Conservation (phyloP, 371 early-diverging fungal species). For the Lichtheimia hyalospora region DNA sequence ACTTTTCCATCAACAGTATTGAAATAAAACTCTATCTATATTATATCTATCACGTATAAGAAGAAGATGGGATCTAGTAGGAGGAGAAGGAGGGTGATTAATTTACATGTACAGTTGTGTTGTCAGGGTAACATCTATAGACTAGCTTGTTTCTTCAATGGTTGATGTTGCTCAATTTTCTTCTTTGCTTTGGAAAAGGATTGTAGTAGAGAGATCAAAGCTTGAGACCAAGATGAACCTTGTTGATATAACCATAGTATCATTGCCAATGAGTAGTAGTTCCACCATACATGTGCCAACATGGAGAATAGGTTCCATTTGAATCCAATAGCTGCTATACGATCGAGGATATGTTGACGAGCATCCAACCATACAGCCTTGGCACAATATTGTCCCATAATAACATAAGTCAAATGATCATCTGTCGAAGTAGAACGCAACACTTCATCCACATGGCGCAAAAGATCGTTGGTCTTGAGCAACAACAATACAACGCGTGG, state of each 20-base stretch:
- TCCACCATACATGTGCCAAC: conserved; percentile 41
- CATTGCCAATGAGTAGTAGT: conserved; percentile 33
- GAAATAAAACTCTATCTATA: too few relatives aligned
- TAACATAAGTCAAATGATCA: conserved; percentile 50
- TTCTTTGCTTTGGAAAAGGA: too few relatives aligned
- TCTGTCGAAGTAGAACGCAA: conserved; percentile 28
- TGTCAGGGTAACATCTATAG: too few relatives aligned
- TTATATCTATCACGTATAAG: too few relatives aligned
- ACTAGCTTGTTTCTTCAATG: too few relatives aligned
- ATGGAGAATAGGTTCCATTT: conserved; percentile 27
- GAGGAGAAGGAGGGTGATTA: too few relatives aligned
- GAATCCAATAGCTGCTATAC: conserved; percentile 33
- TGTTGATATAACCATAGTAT: conserved; percentile 36
- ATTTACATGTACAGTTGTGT: too few relatives aligned
- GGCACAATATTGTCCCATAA: conserved; percentile 57
- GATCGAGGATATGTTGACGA: conserved; percentile 27
- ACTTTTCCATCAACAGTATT: too few relatives aligned
- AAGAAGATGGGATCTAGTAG: too few relatives aligned
- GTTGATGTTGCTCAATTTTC: too few relatives aligned
- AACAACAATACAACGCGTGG: conserved; percentile 81
- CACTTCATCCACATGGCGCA: conserved; percentile 64
- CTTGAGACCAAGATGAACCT: not conserved
- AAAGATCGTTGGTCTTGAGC: conserved; percentile 88
- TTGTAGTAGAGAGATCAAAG: not conserved
- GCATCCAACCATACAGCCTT: conserved; percentile 48